Evolutionary conservation across 2,329 filamentous ascomycete species (phyloP).

Genomic region (Aureobasidium sp.): DNA sequence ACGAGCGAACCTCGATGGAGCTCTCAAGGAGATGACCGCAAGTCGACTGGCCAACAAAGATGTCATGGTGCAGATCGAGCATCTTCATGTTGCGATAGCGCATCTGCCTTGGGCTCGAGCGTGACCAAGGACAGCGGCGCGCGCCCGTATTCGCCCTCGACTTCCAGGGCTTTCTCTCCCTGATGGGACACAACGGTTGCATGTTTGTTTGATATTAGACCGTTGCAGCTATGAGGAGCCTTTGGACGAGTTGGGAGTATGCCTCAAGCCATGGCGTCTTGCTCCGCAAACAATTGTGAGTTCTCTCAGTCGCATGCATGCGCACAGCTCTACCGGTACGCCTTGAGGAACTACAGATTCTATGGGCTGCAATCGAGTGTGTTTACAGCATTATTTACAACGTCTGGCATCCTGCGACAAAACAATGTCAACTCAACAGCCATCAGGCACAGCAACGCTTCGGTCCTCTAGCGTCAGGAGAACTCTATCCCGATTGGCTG

Average conservation of each 20-base stretch:
- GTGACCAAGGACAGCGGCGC: not conserved
- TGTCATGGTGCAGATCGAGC: slow-evolving; percentile 2
- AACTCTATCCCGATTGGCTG: slow-evolving; percentile 9
- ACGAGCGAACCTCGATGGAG: not conserved
- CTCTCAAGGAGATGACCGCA: not conserved
- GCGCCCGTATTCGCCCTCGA: not conserved
- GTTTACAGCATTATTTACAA: not conserved
- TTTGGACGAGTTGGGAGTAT: slow-evolving; percentile 1
- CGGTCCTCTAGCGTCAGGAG: slow-evolving; percentile 14
- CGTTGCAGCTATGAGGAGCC: slow-evolving; percentile 9
- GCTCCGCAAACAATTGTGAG: not conserved
- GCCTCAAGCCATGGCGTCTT: not conserved
- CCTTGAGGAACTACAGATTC: not conserved
- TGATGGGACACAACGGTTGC: slow-evolving; percentile 3
- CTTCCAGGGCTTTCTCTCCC: not conserved
- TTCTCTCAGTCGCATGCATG: not conserved
- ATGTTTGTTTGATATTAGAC: slow-evolving; percentile 11
- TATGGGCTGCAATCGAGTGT: not conserved
- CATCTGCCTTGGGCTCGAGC: not conserved
- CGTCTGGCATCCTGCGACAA: slow-evolving; percentile 5
- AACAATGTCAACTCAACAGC: not conserved
- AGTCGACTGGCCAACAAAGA: not conserved
- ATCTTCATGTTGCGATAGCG: not conserved
- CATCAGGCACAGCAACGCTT: slow-evolving; percentile 2
- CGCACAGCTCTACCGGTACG: not conserved